Evolutionary conservation across 108 stramenopile species (phyloP).

Genomic region (Conticribra weissflogii): DNA sequence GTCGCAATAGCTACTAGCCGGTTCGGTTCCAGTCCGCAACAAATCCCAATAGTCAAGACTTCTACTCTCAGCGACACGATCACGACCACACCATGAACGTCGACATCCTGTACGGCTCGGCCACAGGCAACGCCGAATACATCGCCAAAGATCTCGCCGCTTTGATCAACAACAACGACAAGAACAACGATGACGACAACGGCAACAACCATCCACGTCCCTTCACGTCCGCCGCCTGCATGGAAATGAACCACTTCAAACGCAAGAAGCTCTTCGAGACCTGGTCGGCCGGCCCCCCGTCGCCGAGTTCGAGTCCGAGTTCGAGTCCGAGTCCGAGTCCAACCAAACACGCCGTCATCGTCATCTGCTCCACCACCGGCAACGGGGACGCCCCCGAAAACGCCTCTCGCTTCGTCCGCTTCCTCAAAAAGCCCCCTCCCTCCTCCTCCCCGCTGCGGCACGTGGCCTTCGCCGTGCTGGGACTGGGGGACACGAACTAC

Average conservation of each 20-base stretch:
- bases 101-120: conserved; percentile 79
- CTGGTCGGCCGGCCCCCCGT: conserved; percentile 29
- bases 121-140: conserved; percentile 86
- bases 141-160: conserved; percentile 76
- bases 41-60: no score
- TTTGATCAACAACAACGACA: conserved; percentile 21
- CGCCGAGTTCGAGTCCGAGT: no score
- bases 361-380: conserved; percentile 89
- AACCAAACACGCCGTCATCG: conserved; percentile 60
- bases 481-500: conserved; percentile 90
- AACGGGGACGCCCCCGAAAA: conserved; percentile 95
- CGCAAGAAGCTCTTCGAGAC: conserved; percentile 43
- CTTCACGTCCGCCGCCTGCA: conserved; percentile 56
- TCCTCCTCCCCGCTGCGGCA: conserved; percentile 52
- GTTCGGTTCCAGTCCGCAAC: no score
- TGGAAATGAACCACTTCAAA: conserved; percentile 67
- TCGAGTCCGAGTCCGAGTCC: no score
- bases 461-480: conserved; percentile 75
- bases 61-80: no score
- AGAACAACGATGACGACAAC: conserved; percentile 14
- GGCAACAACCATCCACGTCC: conserved; percentile 19
- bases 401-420: conserved; percentile 76
- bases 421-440: conserved; percentile 60
- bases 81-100: conserved; percentile 33
- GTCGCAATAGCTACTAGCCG: no score